Evolutionary conservation across 208 protist species (phyloP), one percentile per base, ranked within the genome.

Genomic region (Willaertia magna): DNA sequence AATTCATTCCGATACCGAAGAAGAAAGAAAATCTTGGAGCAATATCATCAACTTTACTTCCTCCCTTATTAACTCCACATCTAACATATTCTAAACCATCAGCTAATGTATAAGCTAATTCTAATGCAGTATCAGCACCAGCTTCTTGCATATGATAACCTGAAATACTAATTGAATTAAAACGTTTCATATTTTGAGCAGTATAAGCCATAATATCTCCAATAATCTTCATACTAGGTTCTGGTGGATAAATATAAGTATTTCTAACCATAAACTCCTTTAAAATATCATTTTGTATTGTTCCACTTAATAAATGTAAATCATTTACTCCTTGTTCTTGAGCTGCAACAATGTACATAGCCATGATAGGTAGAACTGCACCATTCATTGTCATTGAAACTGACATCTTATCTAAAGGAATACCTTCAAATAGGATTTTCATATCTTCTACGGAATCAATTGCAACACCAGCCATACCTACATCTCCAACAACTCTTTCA

Each of bases 321-420:
- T 95, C 90, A 18, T 88, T 67, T 0, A 95, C 96, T 52, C 96
- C 96, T 75, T 93, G 93, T 87, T 97, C 96, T 87, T 98, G 94
- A 22, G 92, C 96, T 18, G 95, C 91, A 4, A 97, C 96, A 22
- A 97, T 92, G 86, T 97, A 98, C 93, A 98, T 98, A 48, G 95
- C 96, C 3, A 98, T 85, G 26, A 98, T 88, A 34, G 96, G 96
- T 47, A 98, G 88, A 1, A 98, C 96, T 4, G 96, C 96, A 46
- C 96, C 96, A 86, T 98, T 98, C 96, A 98, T 98, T 48, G 96
- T 98, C 96, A 98, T 98, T 22, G 93, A 96, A 0, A 97, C 95
- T 46, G 93, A 96, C 30, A 98, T 92, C 85, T 98, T 93, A 44
- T 97, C 92, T 0, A 98, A 89, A 1, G 96, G 96, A 84, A 98